Base-by-base conservation (phyloP, 2,329 filamentous ascomycete genomes). In the Cryphonectria radicalis region DNA sequence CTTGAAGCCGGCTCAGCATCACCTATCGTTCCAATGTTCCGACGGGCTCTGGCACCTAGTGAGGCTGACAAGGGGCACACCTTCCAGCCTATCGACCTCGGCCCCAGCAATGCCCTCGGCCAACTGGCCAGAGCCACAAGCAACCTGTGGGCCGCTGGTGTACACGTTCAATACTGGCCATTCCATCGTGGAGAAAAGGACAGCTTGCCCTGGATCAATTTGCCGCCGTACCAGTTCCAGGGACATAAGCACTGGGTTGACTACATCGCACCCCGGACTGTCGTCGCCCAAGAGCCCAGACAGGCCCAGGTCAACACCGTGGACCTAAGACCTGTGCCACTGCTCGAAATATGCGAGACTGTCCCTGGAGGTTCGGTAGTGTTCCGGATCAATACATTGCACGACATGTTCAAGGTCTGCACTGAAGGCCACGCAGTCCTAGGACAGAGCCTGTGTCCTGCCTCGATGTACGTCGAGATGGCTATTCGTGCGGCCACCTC, bases 191-290 rank as follows among this genome's bases (percentile, higher is more conserved):
- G 10, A 25, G 73, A 76, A 35, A 63, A 66, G 32, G 2, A 22
- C 4, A 43, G 72, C 6, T 77, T 73, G 19, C 10, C 4, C 13
- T 28, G 19, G 3, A 35, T 78, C 4, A 72, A 72, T 28, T 67
- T 80, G n/a, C 78, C 79, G 4, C 72, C 75, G 0, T 78, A 79
- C 28, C 78, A 79, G 42, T 80, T 79, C 53, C 75, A 77, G 17
- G 76, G 77, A 65, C 74, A 71, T 5, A 66, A 69, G 0, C 76
- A 78, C 63, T 79, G 78, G 77, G 4, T 67, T 22, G 60, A 71
- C 7, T 50, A 68, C 42, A 62, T 66, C 40, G 57, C 53, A 22
- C 42, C 63, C 40, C 22, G n/a, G 22, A 14, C 59, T n/a, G 11
- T 69, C 0, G 59, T 57, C 1, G 63, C 55, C 25, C 37, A 37